phyloP scores from a whole-genome alignment of 768 basidiomycete genomes.

The Phaeotremella fagi region DNA sequence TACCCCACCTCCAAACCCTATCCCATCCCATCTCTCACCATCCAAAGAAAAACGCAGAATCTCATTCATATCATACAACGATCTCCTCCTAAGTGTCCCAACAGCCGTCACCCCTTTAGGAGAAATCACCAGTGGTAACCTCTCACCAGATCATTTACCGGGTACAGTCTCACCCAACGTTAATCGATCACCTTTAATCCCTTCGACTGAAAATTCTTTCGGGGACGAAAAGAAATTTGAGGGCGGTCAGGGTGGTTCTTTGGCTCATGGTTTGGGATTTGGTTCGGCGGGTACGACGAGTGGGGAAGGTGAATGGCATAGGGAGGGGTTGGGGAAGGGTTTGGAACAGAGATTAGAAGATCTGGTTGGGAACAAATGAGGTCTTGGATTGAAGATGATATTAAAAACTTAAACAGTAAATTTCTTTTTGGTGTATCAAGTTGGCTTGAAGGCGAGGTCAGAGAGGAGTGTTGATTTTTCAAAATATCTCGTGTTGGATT shows the following conservation, averaged over 20 bases:
- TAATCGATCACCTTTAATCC: slow-evolving; percentile 18
- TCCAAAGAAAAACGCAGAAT: slow-evolving; percentile 38
- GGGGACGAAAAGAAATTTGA: slow-evolving; percentile 31
- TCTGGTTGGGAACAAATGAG: too few species aligned
- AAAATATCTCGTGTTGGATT: too few species aligned
- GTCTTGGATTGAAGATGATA: too few species aligned
- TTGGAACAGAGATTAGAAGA: slow-evolving; percentile 75
- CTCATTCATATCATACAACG: slow-evolving; percentile 84
- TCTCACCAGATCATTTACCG: slow-evolving; percentile 65
- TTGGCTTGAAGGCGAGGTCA: too few species aligned
- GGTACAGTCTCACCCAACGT: slow-evolving; percentile 50
- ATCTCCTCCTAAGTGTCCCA: slow-evolving; percentile 74
- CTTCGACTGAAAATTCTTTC: background rate
- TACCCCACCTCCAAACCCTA: slow-evolving; percentile 15
- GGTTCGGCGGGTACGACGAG: too few species aligned
- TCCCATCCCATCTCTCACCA: slow-evolving; percentile 29
- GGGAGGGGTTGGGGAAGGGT: slow-evolving; percentile 75
- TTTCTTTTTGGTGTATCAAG: too few species aligned
- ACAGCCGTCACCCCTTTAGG: slow-evolving; percentile 66
- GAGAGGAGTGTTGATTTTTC: too few species aligned
- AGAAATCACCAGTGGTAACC: slow-evolving; percentile 60
- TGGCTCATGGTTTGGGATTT: slow-evolving; percentile 45
- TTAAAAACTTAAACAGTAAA: too few species aligned
- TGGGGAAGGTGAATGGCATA: slow-evolving; percentile 78
- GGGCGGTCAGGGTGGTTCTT: slow-evolving; percentile 32